A percentile compares a stretch with the other conserved stretches of the same genome.
These are phyloP conservation scores for Claviceps pusilla DNA, from an alignment of 2,329 filamentous ascomycete species.

Conservation along the genomic window DNA sequence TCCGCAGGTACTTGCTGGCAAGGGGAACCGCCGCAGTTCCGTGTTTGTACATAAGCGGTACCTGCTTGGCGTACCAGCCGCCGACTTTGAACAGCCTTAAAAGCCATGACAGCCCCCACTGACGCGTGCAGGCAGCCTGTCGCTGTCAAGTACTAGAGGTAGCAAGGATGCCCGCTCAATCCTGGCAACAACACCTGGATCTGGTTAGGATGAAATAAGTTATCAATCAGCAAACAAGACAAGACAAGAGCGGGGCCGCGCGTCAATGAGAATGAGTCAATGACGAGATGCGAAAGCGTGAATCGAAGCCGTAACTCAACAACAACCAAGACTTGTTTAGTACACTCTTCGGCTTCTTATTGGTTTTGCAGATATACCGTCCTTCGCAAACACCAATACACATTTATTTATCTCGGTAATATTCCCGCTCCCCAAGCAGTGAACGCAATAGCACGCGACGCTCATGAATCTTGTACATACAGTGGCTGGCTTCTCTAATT, in stretches of 20 bases:
- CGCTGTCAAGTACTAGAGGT: constrained; percentile 9
- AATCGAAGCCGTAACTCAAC: neutral
- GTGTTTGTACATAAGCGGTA: constrained; percentile 4
- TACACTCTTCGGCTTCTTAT: neutral
- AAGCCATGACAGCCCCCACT: neutral
- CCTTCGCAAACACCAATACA: neutral
- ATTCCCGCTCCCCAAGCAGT: neutral
- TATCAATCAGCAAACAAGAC: constrained; percentile 20
- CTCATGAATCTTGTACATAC: neutral
- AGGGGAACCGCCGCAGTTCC: neutral
- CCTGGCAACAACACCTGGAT: no score
- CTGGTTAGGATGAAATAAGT: neutral
- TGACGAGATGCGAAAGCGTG: neutral
- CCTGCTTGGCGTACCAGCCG: constrained; percentile 8
- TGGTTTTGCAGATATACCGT: neutral
- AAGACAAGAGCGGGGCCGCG: neutral
- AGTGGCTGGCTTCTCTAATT: neutral
- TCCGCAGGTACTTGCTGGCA: neutral
- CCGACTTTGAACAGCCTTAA: neutral
- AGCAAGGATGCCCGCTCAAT: no score
- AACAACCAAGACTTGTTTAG: neutral
- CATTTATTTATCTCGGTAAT: neutral
- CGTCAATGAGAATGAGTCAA: neutral
- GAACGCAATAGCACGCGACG: neutral
- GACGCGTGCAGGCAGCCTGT: constrained; percentile 10